Base-by-base conservation (phyloP, 768 basidiomycete genomes). In the Hebeloma cylindrosporum region DNA sequence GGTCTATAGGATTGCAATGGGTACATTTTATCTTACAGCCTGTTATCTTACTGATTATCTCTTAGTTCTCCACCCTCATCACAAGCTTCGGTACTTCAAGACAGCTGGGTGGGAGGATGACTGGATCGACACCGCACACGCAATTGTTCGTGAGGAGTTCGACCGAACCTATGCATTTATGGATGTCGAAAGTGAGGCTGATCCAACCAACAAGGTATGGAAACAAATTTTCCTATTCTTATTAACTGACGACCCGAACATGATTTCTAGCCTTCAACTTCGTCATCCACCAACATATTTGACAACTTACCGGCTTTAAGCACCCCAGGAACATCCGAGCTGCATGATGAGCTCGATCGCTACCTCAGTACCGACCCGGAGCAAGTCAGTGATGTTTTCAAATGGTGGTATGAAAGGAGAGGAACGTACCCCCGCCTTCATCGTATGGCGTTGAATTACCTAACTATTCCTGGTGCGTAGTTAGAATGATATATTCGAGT, bases 31-130 rank as follows among this genome's bases (percentile, higher is more conserved):
- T 25, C 30, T 31, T 37, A 5, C 33, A 16, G 26, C n/a, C 21
- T 26, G 2, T n/a, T 41, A 31, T 40, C 17, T 18, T 26, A 35
- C 28, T 25, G n/a, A 11, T 23, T 33, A 18, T 28, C 2, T 28
- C 21, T 1, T 36, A 29, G 32, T 33, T 35, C 22, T 48, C 1
- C 38, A 35, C 16, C 31, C 22, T 11, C 23, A 18, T 13, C 35
- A 60, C 55, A 61, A 60, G 37, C 40, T 63, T 1, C 20, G 45
- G 13, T 63, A 59, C 36, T 63, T 61, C 40, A 52, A 51, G 38
- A 23, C 8, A 0, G 59, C 55, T 3, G 33, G 31, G 3, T 63
- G 59, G 58, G 44, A 56, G n/a, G 30, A 43, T 2, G 42, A 44
- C 4, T 63, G 61, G 59, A 58, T 60, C 31, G 37, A 43, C 7